Percentiles rank a stretch among this genome's conserved stretches.
These are phyloP conservation scores for Fusarium paranaense DNA, from an alignment of 2,329 filamentous ascomycete genomes.

Conservation along the genomic window DNA sequence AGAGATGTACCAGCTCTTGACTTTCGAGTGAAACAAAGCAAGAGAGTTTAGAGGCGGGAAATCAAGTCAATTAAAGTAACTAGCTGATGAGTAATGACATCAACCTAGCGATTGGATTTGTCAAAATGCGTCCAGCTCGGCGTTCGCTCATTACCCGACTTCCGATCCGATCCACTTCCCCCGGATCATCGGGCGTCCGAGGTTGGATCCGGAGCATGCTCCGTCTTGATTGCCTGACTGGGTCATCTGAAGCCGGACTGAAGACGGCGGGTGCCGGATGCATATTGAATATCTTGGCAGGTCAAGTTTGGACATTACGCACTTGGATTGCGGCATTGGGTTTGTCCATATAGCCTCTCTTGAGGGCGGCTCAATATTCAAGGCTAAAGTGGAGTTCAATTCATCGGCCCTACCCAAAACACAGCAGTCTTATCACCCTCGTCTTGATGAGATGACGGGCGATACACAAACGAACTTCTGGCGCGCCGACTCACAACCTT, in stretches of 20 bases:
- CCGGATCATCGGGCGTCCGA: constrained; percentile 19
- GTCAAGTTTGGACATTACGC: not conserved
- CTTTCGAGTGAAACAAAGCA: not conserved
- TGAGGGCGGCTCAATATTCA: too few relatives aligned
- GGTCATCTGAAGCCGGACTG: not conserved
- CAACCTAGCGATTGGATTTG: not conserved
- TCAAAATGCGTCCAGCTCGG: not conserved
- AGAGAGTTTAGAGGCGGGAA: not conserved
- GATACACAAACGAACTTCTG: not conserved
- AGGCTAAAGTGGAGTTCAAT: too few relatives aligned
- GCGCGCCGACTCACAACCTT: not conserved
- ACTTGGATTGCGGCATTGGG: not conserved
- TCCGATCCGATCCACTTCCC: constrained; percentile 18
- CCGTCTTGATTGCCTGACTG: not conserved
- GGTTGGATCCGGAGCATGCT: not conserved
- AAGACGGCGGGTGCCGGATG: not conserved
- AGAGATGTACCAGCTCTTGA: not conserved
- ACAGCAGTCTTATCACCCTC: not conserved
- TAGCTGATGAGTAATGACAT: not conserved
- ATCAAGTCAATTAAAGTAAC: constrained; percentile 1
- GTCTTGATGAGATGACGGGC: not conserved
- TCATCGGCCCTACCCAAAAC: not conserved
- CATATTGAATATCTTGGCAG: not conserved
- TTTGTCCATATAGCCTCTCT: not conserved
- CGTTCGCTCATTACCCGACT: not conserved